Conservation (phyloP, 2,329 filamentous ascomycete species). For the Plectosphaerella plurivora region DNA sequence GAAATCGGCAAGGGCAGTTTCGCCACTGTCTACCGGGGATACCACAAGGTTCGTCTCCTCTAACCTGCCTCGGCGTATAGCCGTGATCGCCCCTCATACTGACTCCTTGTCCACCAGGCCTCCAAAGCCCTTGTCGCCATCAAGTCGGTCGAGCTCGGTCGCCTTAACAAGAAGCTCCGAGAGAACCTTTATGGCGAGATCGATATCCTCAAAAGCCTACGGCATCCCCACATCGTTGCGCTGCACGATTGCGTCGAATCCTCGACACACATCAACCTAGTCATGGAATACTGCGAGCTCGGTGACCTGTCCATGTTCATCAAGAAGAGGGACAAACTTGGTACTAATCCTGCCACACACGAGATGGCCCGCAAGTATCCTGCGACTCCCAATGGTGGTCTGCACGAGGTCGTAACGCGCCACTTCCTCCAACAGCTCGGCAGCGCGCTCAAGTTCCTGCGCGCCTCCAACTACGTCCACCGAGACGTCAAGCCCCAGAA, state of each 20-base stretch:
- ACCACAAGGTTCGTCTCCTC: conserved; percentile 64
- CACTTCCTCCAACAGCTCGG: conserved; percentile 95
- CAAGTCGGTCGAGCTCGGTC: conserved; percentile 89
- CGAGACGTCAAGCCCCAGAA: conserved; percentile 98
- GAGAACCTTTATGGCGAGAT: conserved; percentile 96
- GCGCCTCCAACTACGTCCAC: conserved; percentile 83
- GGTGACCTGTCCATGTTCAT: conserved; percentile 95
- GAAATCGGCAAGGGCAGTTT: conserved; percentile 98
- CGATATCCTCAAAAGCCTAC: conserved; percentile 85
- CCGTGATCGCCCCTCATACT: conserved; percentile 1
- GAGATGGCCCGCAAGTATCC: conserved; percentile 95
- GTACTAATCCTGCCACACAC: conserved; percentile 72
- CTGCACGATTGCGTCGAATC: conserved; percentile 93
- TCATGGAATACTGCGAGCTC: conserved; percentile 98
- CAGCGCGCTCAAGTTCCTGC: conserved; percentile 85
- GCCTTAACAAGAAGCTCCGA: conserved; percentile 92
- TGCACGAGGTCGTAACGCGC: conserved; percentile 93
- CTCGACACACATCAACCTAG: conserved; percentile 82
- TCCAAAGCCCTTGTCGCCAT: conserved; percentile 82
- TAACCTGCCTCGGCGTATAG: too few species aligned
- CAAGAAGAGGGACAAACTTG: conserved; percentile 82
- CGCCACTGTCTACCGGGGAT: conserved; percentile 86
- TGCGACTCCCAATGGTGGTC: conserved; percentile 73
- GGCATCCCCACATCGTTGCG: conserved; percentile 94
- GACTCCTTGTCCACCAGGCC: conserved; percentile 44